Evolutionary conservation across 495 filamentous ascomycete genomes (phyloP).

Genomic region (Neohortaea acidophila): DNA sequence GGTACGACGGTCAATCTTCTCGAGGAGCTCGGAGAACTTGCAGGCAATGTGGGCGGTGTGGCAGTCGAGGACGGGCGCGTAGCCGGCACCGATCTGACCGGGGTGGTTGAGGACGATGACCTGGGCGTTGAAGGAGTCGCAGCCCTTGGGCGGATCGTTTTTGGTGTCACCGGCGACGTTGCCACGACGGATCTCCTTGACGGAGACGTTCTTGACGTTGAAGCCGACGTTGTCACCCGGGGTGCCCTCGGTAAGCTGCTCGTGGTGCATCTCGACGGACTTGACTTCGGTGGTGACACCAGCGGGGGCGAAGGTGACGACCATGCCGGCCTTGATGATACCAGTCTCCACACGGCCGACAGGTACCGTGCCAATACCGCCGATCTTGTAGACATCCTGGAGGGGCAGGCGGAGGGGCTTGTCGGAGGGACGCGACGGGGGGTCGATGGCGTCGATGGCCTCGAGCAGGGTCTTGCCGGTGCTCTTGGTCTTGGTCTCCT

Average conservation of each 20-base stretch:
- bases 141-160: slow-evolving; percentile 87
- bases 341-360: slow-evolving; percentile 99
- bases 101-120: slow-evolving; percentile 99
- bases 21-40: slow-evolving; percentile 96
- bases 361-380: slow-evolving; percentile 98
- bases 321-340: slow-evolving; percentile 94
- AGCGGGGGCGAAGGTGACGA: slow-evolving; percentile 90
- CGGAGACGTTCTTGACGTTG: slow-evolving; percentile 99
- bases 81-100: slow-evolving; percentile 96
- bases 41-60: slow-evolving; percentile 99
- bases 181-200: slow-evolving; percentile 99
- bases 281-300: slow-evolving; percentile 99
- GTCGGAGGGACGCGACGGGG: slow-evolving; percentile 81
- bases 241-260: slow-evolving; percentile 89
- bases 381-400: slow-evolving; percentile 99
- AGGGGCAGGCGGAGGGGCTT: slow-evolving; percentile 99
- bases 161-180: slow-evolving; percentile 99
- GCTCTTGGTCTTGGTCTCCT: slow-evolving; percentile 89
- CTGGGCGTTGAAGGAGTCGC: slow-evolving; percentile 94
- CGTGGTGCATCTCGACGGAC: slow-evolving; percentile 99
- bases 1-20: slow-evolving; percentile 99
- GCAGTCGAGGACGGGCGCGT: slow-evolving; percentile 97
- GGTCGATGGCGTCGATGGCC: slow-evolving; percentile 94
- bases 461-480: slow-evolving; percentile 96
- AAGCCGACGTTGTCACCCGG: slow-evolving; percentile 99